Evolutionary conservation across 1,284 basidiomycete genomes (phyloP).

Genomic region (Cerioporus squamosus): DNA sequence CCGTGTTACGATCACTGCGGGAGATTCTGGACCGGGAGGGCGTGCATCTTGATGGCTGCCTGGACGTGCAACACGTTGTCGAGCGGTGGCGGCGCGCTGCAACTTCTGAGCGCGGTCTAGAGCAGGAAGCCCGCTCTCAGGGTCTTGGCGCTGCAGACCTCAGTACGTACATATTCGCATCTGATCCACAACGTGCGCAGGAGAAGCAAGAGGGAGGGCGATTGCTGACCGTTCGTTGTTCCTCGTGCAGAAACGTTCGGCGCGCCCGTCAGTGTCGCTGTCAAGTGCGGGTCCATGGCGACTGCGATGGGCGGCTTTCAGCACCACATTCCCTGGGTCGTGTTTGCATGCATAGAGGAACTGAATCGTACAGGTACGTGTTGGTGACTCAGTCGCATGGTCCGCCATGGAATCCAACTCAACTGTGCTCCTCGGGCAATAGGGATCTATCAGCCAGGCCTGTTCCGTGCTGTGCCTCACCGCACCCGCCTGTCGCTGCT

Average conservation of each 20-base stretch:
- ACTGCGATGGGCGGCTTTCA: conserved; percentile 54
- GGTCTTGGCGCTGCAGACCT: background rate
- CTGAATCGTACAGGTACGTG: conserved; percentile 57
- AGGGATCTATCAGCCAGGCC: conserved; percentile 50
- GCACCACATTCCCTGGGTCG: conserved; percentile 57
- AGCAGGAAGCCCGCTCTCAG: background rate
- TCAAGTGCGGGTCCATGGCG: conserved; percentile 48
- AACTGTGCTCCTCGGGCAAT: background rate
- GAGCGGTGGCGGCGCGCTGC: conserved; percentile 25
- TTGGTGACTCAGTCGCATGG: background rate
- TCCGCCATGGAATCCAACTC: background rate
- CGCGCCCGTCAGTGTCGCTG: conserved; percentile 47
- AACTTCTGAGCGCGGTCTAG: background rate
- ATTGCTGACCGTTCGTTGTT: background rate
- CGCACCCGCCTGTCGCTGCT: conserved; percentile 42
- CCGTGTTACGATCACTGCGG: conserved; percentile 28
- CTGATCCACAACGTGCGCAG: background rate
- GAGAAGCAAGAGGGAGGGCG: background rate
- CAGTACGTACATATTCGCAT: conserved; percentile 2
- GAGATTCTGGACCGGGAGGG: conserved; percentile 25
- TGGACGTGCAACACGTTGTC: conserved; percentile 44
- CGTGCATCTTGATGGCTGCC: conserved; percentile 29
- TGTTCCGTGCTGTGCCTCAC: conserved; percentile 48
- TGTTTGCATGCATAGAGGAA: conserved; percentile 62
- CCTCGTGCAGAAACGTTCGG: conserved; percentile 50